phyloP scores from a whole-genome alignment of 768 basidiomycete genomes.

The Pulveroboletus sp. region DNA sequence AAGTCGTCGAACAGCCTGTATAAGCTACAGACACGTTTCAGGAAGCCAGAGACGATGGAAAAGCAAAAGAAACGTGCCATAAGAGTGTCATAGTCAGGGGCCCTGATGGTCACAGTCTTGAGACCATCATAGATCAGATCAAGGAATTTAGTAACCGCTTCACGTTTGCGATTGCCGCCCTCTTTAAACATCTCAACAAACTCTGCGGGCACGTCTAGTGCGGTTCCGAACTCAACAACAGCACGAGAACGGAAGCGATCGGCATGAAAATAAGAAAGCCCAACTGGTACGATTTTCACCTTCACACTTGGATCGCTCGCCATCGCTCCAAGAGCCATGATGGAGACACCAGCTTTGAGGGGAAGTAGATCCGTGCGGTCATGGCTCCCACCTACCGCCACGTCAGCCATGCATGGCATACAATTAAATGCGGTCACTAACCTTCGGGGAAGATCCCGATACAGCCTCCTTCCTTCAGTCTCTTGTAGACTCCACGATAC shows the following conservation, averaged over 20 bases:
- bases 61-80: constrained; percentile 60
- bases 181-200: constrained; percentile 86
- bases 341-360: constrained; percentile 93
- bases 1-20: constrained; percentile 90
- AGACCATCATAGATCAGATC: constrained; percentile 89
- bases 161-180: constrained; percentile 83
- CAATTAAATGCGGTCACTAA: constrained; percentile 29
- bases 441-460: constrained; percentile 99
- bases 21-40: constrained; percentile 51
- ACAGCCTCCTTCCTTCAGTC: constrained; percentile 77
- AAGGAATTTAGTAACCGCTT: constrained; percentile 85
- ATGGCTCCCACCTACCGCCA: constrained; percentile 84
- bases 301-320: constrained; percentile 79
- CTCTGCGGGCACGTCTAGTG: constrained; percentile 87
- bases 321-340: constrained; percentile 99
- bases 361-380: constrained; percentile 95
- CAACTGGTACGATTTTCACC: constrained; percentile 90
- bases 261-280: constrained; percentile 70
- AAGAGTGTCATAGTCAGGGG: constrained; percentile 95
- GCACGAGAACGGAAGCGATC: constrained; percentile 93
- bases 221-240: constrained; percentile 93
- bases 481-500: constrained; percentile 90
- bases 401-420: not conserved
- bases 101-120: constrained; percentile 93
- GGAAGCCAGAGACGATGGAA: not conserved